These are phyloP conservation scores for Xylariales sp. DNA, from an alignment of 2,329 filamentous ascomycete genomes.

Conservation along the genomic window DNA sequence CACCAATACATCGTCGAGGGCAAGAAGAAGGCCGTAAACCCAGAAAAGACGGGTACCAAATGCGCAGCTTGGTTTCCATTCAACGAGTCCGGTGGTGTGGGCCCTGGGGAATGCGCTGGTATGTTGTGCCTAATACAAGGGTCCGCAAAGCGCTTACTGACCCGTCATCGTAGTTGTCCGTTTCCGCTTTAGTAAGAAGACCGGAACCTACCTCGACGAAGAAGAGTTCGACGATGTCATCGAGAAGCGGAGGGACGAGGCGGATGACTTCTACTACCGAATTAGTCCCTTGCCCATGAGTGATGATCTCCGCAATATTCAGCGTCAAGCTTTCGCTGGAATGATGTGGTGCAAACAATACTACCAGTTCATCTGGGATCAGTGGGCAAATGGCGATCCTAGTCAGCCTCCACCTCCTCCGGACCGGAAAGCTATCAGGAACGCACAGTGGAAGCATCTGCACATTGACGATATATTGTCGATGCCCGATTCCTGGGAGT, in stretches of 20 bases:
- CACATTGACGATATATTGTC: slow-evolving; percentile 92
- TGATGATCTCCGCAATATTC: slow-evolving; percentile 90
- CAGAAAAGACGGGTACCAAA: slow-evolving; percentile 76
- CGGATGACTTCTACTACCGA: slow-evolving; percentile 92
- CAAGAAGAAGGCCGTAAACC: slow-evolving; percentile 78
- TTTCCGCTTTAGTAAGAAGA: slow-evolving; percentile 76
- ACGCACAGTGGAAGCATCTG: slow-evolving; percentile 90
- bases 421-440: slow-evolving; percentile 74
- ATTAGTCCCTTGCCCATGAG: slow-evolving; percentile 91
- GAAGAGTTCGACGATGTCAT: slow-evolving; percentile 89
- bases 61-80: slow-evolving; percentile 89
- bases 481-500: slow-evolving; percentile 99
- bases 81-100: slow-evolving; percentile 81
- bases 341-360: slow-evolving; percentile 99
- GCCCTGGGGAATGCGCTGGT: slow-evolving; percentile 86
- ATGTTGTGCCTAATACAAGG: slow-evolving; percentile 49
- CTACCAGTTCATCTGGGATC: slow-evolving; percentile 95
- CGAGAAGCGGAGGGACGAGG: slow-evolving; percentile 79
- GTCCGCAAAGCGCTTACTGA: neutral
- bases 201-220: slow-evolving; percentile 79
- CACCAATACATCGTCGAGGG: slow-evolving; percentile 81
- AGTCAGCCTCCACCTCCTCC: slow-evolving; percentile 80
- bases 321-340: slow-evolving; percentile 87
- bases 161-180: slow-evolving; percentile 63
- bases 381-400: slow-evolving; percentile 95